A percentile compares a stretch with the other conserved stretches of the same genome.
Evolutionary conservation across 176 grass and related monocot species (phyloP).

Genomic region (Rhynchospora pubera): DNA sequence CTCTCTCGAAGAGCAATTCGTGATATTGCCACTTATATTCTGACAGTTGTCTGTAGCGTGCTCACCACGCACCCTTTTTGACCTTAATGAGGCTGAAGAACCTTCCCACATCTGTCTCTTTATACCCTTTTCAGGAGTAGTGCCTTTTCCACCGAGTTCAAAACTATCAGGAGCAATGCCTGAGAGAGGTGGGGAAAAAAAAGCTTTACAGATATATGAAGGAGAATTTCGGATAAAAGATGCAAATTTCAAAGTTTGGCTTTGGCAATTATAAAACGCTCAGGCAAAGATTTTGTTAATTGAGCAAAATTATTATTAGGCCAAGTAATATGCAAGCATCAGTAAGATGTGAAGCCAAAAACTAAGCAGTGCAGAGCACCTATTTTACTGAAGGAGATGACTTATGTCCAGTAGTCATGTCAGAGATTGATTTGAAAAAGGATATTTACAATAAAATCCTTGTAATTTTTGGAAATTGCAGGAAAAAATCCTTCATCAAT

Average conservation of each 20-base stretch:
- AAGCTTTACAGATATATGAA: not conserved
- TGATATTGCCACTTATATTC: slow-evolving; percentile 26
- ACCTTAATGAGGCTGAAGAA: slow-evolving; percentile 70
- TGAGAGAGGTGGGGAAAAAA: slow-evolving; percentile 18
- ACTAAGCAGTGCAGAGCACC: not conserved
- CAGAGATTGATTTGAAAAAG: not conserved
- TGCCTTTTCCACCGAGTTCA: slow-evolving; percentile 8
- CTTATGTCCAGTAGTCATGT: not conserved
- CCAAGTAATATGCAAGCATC: not conserved
- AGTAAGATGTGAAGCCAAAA: not conserved
- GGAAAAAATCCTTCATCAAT: not conserved
- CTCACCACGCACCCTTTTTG: slow-evolving; percentile 67
- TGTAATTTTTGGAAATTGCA: not conserved
- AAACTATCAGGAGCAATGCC: slow-evolving; percentile 42
- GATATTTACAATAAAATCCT: not conserved
- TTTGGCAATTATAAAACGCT: not conserved
- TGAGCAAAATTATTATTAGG: not conserved
- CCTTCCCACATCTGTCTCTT: slow-evolving; percentile 55
- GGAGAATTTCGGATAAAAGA: not conserved
- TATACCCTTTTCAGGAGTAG: slow-evolving; percentile 31
- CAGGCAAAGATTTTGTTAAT: not conserved
- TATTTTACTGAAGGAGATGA: not conserved
- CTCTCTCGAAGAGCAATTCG: not conserved
- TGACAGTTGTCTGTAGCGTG: slow-evolving; percentile 17
- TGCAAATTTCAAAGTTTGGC: not conserved